Base-by-base conservation (phyloP, 2,329 filamentous ascomycete species). In the Pyricularia grisea region DNA sequence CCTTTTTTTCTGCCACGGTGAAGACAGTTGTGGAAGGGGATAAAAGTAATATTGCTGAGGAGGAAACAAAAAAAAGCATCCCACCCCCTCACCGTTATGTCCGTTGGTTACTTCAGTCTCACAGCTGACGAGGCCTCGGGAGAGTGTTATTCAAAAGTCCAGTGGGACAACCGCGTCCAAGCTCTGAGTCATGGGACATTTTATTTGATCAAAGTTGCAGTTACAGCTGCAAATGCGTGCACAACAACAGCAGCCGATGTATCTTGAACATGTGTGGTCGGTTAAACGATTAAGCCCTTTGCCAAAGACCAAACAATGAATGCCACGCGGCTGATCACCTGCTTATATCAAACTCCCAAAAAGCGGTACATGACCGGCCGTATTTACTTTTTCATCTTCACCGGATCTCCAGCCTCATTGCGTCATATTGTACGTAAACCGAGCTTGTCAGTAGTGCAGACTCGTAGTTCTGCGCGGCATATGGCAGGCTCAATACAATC, bases 361-460 rank as follows among this genome's bases (percentile, higher is more conserved):
- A 61, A 27, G 58, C 25, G 11, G n/a, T 27, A 61, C 9, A 23
- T 61, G n/a, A 25, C 20, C 55, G 58, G 58, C n/a, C 58, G 11
- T 61, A 27, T 27, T 25, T n/a, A n/a, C 11, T 25, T 23, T n/a
- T 20, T 10, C 27, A 2, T 6, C 4, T 36, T 64, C 77, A 83
- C 68, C 75, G 74, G 30, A 90, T 74, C 73, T 90, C 88, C 65
- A 90, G 73, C 67, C 87, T 80, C 74, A 90, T 73, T 2, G 88
- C 87, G 77, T 90, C 88, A 71, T 90, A 90, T 78, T 90, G 87
- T 6, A 90, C 83, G 75, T 90, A 90, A 0, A 87, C 79, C 0
- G 81, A 82, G 63, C 78, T 77, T 0, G 87, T 82, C 69, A 89
- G 72, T 10, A 89, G 67, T 0, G 88, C 87, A 33, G 82, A 83